These are phyloP conservation scores for Dipteronia sinensis DNA, from an alignment of 345 rosid species.

Conservation along the genomic window DNA sequence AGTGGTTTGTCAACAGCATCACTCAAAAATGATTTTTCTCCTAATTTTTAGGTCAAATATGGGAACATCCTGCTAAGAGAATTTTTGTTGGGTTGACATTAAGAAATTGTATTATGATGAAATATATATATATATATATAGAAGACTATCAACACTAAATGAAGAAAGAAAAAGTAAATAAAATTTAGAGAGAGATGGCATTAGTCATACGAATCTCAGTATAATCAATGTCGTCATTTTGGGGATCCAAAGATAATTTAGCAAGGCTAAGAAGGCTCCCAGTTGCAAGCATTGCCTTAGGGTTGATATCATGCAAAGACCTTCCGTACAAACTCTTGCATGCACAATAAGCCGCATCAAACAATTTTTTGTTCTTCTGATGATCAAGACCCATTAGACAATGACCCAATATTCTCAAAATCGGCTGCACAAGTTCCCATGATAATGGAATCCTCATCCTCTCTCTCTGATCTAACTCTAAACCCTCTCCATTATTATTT, in stretches of 20 bases:
- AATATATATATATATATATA: no score
- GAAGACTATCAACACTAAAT: no score
- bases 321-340: conserved; percentile 61
- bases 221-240: conserved; percentile 43
- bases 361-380: conserved; percentile 35
- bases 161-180: not conserved
- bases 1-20: no score
- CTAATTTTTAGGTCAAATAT: no score
- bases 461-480: not conserved
- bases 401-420: conserved; percentile 71
- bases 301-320: conserved; percentile 61
- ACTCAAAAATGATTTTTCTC: no score
- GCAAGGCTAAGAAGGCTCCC: conserved; percentile 63
- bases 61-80: no score
- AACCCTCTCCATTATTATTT: not conserved
- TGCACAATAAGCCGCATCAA: conserved; percentile 49
- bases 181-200: conserved; percentile 36
- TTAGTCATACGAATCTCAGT: conserved; percentile 50
- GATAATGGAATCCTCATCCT: conserved; percentile 54
- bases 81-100: no score
- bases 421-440: conserved; percentile 86
- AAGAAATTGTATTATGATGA: no score
- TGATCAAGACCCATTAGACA: conserved; percentile 54
- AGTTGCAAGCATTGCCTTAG: conserved; percentile 71
- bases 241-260: conserved; percentile 47